Evolutionary conservation across 2,329 filamentous ascomycete species (phyloP).

Genomic region (Hortaea sp.): DNA sequence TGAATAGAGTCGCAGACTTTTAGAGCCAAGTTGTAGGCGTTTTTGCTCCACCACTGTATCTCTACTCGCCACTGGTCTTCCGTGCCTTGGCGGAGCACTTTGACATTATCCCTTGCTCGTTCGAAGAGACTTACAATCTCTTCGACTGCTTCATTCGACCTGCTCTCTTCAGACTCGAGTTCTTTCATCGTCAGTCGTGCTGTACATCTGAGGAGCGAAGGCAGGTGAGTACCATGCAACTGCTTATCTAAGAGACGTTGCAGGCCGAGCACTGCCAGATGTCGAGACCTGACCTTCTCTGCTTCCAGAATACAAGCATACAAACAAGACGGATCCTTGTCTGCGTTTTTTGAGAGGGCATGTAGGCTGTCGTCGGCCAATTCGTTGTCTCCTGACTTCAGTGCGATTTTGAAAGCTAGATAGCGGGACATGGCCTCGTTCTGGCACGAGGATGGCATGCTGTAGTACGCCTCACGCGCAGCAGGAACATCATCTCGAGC

Average conservation of each 20-base stretch:
- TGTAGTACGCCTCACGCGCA: constrained; percentile 46
- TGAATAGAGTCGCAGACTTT: constrained; percentile 51
- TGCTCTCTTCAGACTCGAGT: constrained; percentile 24
- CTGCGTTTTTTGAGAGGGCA: constrained; percentile 43
- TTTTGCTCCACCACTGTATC: constrained; percentile 75
- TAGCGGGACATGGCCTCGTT: constrained; percentile 18
- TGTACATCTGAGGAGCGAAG: constrained; percentile 53
- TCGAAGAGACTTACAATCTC: constrained; percentile 50
- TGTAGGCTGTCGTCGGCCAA: constrained; percentile 54
- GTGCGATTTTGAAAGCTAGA: constrained; percentile 20
- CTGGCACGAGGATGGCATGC: constrained; percentile 40
- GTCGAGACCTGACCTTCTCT: constrained; percentile 52
- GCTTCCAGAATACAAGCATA: constrained; percentile 76
- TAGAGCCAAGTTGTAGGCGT: constrained; percentile 67
- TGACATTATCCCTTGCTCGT: constrained; percentile 37
- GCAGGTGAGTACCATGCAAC: constrained; percentile 46
- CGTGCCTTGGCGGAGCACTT: constrained; percentile 26
- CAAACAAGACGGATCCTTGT: constrained; percentile 52
- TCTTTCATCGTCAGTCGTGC: constrained; percentile 37
- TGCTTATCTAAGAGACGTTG: constrained; percentile 50
- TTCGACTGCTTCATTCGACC: constrained; percentile 20
- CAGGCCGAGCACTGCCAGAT: constrained; percentile 49
- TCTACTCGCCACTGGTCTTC: constrained; percentile 45
- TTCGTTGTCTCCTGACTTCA: constrained; percentile 25
- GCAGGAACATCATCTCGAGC: constrained; percentile 44